Base-by-base conservation (phyloP, 1,284 basidiomycete genomes). In the Cutaneotrichosporon spelunceum region DNA sequence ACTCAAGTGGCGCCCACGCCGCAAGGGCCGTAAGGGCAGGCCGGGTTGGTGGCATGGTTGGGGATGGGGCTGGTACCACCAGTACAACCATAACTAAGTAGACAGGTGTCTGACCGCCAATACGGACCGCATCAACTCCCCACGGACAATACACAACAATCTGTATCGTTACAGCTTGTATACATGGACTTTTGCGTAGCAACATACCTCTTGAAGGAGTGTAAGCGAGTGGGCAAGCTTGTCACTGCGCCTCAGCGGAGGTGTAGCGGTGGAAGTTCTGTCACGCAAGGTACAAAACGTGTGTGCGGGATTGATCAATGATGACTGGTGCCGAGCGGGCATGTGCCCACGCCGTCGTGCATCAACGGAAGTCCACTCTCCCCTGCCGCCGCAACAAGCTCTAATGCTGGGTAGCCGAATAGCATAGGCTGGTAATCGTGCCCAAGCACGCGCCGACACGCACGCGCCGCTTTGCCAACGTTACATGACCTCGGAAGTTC, bases 1-100 rank as follows among this genome's bases (percentile, higher is more conserved):
- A 23, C 53, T 54, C 36, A 4, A 36, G 21, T 54, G 53, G 53
- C 36, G 53, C 30, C 29, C n/a, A 48, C 8, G 30, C 30, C 30
- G 30, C 30, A 42, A 42, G 19, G 36, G 11, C 9, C 2, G 11
- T 14, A 21, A 42, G 39, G 39, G 39, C 19, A 19, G 19, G 30
- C 30, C 13, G 30, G 30, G 30, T 7, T 11, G 8, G 30, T 7
- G 30, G 30, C 30, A 30, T n/a, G n/a, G 30, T 10, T 30, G 30
- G 30, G 30, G 30, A 5, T 30, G 30, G 30, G 30, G 30, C 30
- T 30, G 30, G 30, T 5, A 10, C 30, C 10, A 42, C 19, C 1
- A 8, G 19, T 6, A 19, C 39, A 19, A 42, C 16, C 39, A 42
- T 19, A n/a, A 42, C 39, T 42, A 42, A 19, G 36, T 39, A 14